Evolutionary conservation across 1,284 basidiomycete species (phyloP), one percentile per base, ranked within the genome.

Genomic region (Ceratobasidium sp.): DNA sequence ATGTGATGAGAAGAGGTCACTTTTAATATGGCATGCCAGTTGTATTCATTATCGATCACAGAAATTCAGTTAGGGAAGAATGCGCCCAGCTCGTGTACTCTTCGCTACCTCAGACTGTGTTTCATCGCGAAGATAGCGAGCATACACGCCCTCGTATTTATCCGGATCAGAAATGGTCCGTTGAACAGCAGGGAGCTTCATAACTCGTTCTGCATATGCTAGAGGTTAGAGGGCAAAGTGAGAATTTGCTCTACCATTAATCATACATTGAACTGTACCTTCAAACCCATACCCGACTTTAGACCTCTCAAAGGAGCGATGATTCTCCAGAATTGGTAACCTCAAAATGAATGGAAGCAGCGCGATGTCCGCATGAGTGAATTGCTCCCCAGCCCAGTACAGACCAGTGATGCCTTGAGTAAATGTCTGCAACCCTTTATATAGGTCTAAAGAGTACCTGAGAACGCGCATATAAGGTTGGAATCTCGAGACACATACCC

Each of bases 1-100:
- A 86, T 72, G 72, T 86, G 22, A 83, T 83, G 82, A 76, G 84
- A 29, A 78, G 79, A 72, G 77, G 77, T 27, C 71, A 80, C 38
- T 17, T 34, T 7, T 64, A 56, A 32, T 38, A n/a, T 7, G n/a
- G 32, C 20, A n/a, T 68, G 27, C 3, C 22, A 40, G 8, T 7
- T 40, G 17, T 50, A 27, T 50, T 50, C 5, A 6, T 50, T 27
- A 50, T 12, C 25, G 22, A 10, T 22, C 7, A 27, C 6, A 25
- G 22, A 29, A 45, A 27, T 40, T 49, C 4, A 17, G 15, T 43
- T 22, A 68, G 8, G 65, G 65, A 22, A 68, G 65, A 12, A 68
- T 56, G 17, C 53, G 65, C 1, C 65, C 65, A 17, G 65, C 65
- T 40, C 65, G 47, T 15, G 65, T 68, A 13, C 45, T 68, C 43